These are phyloP conservation scores for Diaporthe caulivora DNA, from an alignment of 2,329 filamentous ascomycete species.

Conservation along the genomic window DNA sequence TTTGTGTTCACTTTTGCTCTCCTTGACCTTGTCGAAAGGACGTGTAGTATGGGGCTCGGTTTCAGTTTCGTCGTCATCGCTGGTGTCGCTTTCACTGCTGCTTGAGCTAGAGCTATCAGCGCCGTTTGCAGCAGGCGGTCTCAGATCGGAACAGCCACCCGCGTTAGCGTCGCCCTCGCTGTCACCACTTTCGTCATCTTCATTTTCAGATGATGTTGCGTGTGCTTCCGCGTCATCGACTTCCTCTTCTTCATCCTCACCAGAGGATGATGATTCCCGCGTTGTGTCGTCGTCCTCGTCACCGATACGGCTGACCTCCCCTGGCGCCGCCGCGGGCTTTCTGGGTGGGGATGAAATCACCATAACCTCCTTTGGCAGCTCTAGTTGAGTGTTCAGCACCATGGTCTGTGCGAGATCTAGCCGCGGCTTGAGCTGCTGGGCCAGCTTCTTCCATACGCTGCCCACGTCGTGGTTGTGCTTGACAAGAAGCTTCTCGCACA, in stretches of 20 bases:
- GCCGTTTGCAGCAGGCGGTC: constrained; percentile 23
- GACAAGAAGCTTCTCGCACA: constrained; percentile 53
- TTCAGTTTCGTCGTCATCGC: neutral
- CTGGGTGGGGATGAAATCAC: constrained; percentile 37
- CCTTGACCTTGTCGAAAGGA: neutral
- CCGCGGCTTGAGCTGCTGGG: constrained; percentile 48
- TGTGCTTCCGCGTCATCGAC: constrained; percentile 29
- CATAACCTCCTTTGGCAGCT: constrained; percentile 39
- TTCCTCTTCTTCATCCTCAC: constrained; percentile 38
- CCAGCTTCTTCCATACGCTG: constrained; percentile 53
- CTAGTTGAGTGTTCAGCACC: constrained; percentile 38
- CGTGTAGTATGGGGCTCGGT: neutral
- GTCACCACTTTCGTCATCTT: constrained; percentile 41
- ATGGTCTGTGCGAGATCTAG: constrained; percentile 40
- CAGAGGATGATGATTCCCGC: constrained; percentile 29
- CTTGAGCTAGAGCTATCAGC: constrained; percentile 31
- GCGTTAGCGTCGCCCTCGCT: constrained; percentile 45
- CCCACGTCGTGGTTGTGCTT: constrained; percentile 51
- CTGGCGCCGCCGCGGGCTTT: constrained; percentile 24
- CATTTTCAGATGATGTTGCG: constrained; percentile 6
- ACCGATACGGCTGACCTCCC: constrained; percentile 36
- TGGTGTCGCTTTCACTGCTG: constrained; percentile 2
- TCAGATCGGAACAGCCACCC: constrained; percentile 39
- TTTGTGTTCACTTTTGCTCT: neutral
- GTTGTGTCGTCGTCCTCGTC: constrained; percentile 39